Evolutionary conservation across 1,284 basidiomycete species (phyloP).

Genomic region (Papiliotrema flavescens): DNA sequence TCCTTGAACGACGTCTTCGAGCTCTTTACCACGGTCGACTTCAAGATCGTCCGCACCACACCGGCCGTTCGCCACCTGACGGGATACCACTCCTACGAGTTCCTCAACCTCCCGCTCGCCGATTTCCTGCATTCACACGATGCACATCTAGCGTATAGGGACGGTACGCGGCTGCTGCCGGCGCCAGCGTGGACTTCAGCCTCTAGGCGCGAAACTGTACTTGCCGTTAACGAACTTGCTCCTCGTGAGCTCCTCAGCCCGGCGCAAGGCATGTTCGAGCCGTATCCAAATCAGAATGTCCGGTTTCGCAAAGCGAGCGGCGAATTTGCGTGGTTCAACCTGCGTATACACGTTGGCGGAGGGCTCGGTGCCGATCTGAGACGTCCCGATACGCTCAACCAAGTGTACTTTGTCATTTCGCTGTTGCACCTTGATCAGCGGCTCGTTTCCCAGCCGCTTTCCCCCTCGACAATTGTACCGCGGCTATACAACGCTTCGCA

Average conservation of each 20-base stretch:
- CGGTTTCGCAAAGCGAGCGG: conserved; percentile 31
- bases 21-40: conserved; percentile 39
- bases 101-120: conserved; percentile 33
- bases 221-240: conserved; percentile 23
- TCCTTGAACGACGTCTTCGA: conserved; percentile 19
- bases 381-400: conserved; percentile 28
- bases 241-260: conserved; percentile 38
- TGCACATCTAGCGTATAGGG: conserved; percentile 26
- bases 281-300: conserved; percentile 44
- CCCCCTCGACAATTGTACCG: too few relatives aligned
- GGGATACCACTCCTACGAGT: conserved; percentile 41
- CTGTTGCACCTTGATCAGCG: conserved; percentile 25
- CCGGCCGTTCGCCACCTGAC: conserved; percentile 25
- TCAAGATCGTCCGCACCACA: conserved; percentile 37
- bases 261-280: conserved; percentile 41
- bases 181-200: conserved; percentile 1
- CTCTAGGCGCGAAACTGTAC: conserved; percentile 19
- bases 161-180: conserved; percentile 3
- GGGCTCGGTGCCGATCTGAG: conserved; percentile 39
- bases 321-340: conserved; percentile 33
- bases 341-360: conserved; percentile 42
- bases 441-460: too few relatives aligned
- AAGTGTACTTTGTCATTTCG: conserved; percentile 40
- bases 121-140: conserved; percentile 41
- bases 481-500: too few relatives aligned